Evolutionary conservation across 2,329 filamentous ascomycete genomes (phyloP).

Genomic region (Penicillium psychrosexuale): DNA sequence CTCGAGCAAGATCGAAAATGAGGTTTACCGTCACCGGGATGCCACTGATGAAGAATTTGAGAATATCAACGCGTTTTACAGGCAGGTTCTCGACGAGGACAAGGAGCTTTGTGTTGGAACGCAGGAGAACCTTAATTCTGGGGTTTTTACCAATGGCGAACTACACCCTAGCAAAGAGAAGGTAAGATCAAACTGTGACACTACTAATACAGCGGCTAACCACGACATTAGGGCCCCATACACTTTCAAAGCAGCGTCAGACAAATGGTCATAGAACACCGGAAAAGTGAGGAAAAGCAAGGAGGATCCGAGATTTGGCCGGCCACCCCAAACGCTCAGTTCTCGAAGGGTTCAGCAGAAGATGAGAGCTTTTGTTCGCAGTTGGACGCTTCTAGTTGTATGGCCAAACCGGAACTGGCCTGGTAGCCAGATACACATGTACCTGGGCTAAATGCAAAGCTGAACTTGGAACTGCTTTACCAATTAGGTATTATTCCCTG

Average conservation of each 20-base stretch:
- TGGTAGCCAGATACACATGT: constrained; percentile 6
- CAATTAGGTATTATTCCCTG: too few relatives aligned
- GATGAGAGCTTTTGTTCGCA: constrained; percentile 20
- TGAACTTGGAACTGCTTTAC: not conserved
- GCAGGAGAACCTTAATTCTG: constrained; percentile 58
- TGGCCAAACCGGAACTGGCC: constrained; percentile 10
- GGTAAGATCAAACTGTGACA: constrained; percentile 17
- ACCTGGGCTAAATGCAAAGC: not conserved
- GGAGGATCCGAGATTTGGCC: constrained; percentile 52
- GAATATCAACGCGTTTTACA: constrained; percentile 58
- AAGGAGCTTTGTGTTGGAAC: constrained; percentile 58
- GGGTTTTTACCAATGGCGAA: constrained; percentile 61
- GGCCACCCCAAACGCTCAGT: constrained; percentile 24
- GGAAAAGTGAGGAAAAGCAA: constrained; percentile 43
- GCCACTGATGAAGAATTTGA: constrained; percentile 57
- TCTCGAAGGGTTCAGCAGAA: constrained; percentile 8
- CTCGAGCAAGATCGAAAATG: constrained; percentile 56
- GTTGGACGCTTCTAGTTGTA: constrained; percentile 16
- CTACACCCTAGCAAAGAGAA: constrained; percentile 60
- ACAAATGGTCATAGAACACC: constrained; percentile 48
- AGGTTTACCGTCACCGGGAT: constrained; percentile 60
- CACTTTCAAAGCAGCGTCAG: constrained; percentile 54
- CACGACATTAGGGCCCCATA: constrained; percentile 37
- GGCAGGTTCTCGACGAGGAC: constrained; percentile 62
- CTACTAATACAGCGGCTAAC: constrained; percentile 11